Evolutionary conservation across 2,329 filamentous ascomycete genomes (phyloP), one percentile per base, ranked within the genome.

Genomic region (Sphaerulina populicola): DNA sequence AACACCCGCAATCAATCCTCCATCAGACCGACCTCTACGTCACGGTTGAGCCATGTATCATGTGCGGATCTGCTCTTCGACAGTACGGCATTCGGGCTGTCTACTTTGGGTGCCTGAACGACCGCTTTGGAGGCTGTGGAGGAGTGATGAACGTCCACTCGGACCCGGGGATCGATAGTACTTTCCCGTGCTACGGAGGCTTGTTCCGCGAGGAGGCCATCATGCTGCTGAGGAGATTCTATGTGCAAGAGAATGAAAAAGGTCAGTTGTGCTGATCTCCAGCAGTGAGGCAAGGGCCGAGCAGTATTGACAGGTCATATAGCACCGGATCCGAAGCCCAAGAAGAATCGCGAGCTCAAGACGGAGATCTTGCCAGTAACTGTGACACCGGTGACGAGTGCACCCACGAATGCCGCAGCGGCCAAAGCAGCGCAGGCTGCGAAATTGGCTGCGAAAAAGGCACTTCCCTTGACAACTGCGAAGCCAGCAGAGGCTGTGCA

Each of bases 1-100:
- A 76, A 47, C 78, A 93, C 58, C 77, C 84, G 47, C 77, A 80
- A 31, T 77, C 77, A 10, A 79, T 91, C 56, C 75, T 97, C 60
- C 75, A 74, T 36, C 80, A 90, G 57, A 85, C 82, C 8, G 82
- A 85, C 64, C 80, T 98, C 46, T 98, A 98, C 69, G 93, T 98
- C 44, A 98, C 93, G 0, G 91, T 98, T 48, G 94, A 98, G 71
- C 93, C 93, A 4, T 98, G 93, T 69, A 88, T 98, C 72, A 98
- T 98, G 93, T 98, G 93, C 67, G 93, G 93, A 10, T 94, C 89
- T 6, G 81, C 94, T 47, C 77, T 98, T 45, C 82, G 89, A 46
- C 94, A 98, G 69, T 84, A 94, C 58, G 80, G 82, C 11, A 89
- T 98, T 69, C 81, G 85, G 56, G 85, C 85, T 59, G 93, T 98